Evolutionary conservation across 2,329 filamentous ascomycete genomes (phyloP).

Genomic region (Arthroderma uncinatum): DNA sequence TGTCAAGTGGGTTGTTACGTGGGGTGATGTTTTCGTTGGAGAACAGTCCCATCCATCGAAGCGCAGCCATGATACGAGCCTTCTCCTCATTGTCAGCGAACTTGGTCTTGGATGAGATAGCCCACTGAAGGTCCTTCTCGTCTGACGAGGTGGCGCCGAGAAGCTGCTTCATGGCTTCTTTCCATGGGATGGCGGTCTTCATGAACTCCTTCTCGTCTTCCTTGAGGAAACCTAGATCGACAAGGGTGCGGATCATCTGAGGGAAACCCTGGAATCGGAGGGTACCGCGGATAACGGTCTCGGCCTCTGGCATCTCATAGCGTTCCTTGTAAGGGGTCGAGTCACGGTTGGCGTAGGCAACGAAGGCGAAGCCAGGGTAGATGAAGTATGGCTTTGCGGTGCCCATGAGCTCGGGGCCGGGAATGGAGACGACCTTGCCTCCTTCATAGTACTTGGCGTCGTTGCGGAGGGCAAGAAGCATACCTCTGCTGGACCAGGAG

Average conservation of each 20-base stretch:
- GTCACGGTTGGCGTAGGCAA: slow-evolving; percentile 89
- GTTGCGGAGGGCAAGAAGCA: slow-evolving; percentile 77
- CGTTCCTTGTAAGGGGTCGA: slow-evolving; percentile 76
- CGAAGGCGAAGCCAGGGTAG: slow-evolving; percentile 78
- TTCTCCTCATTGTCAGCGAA: slow-evolving; percentile 61
- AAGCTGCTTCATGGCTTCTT: slow-evolving; percentile 69
- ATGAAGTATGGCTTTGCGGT: slow-evolving; percentile 82
- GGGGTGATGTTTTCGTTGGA: slow-evolving; percentile 58
- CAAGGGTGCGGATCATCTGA: slow-evolving; percentile 74
- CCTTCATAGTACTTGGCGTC: slow-evolving; percentile 72
- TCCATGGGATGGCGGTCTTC: slow-evolving; percentile 62
- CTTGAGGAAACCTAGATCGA: slow-evolving; percentile 79
- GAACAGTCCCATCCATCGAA: slow-evolving; percentile 61
- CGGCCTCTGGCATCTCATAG: slow-evolving; percentile 82
- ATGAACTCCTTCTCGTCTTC: slow-evolving; percentile 57
- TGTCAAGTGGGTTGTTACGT: slow-evolving; percentile 71
- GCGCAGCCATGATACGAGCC: slow-evolving; percentile 56
- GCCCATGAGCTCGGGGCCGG: slow-evolving; percentile 64
- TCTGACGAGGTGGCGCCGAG: slow-evolving; percentile 55
- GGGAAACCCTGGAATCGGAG: slow-evolving; percentile 84
- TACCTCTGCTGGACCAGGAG: slow-evolving; percentile 68
- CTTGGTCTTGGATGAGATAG: slow-evolving; percentile 62
- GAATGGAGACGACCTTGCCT: slow-evolving; percentile 59
- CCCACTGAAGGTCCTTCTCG: slow-evolving; percentile 59
- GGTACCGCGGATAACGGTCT: slow-evolving; percentile 76